Percentiles rank a stretch among this genome's conserved stretches.
These are phyloP conservation scores for Populus davidiana DNA, from an alignment of 345 rosid species.

Conservation along the genomic window DNA sequence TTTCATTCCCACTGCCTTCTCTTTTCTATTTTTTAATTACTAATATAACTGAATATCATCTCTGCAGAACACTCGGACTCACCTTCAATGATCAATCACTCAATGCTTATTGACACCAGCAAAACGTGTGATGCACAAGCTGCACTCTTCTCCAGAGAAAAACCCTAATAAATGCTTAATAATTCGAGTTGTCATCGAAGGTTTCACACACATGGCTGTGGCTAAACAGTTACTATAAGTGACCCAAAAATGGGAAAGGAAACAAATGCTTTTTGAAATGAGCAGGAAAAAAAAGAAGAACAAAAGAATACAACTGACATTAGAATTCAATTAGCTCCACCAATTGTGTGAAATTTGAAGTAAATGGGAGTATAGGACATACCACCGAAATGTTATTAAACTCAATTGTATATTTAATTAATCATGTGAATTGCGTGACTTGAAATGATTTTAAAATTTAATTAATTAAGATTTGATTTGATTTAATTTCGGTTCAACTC, in stretches of 20 bases:
- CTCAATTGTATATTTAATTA: too few relatives aligned
- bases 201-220: constrained; percentile 3
- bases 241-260: not conserved
- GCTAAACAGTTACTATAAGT: not conserved
- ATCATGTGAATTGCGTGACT: accelerated
- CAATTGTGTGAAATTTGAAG: not conserved
- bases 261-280: not conserved
- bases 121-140: not conserved
- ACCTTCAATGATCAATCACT: not conserved
- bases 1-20: too few relatives aligned
- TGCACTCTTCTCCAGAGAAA: not conserved
- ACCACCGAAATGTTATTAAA: too few relatives aligned
- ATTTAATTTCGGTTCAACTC: too few relatives aligned
- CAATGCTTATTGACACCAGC: not conserved
- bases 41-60: not conserved
- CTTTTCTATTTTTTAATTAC: too few relatives aligned
- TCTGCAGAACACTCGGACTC: not conserved
- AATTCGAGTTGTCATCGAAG: not conserved
- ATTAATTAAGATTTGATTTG: too few relatives aligned
- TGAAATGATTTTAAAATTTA: too few relatives aligned
- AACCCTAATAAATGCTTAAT: not conserved
- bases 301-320: too few relatives aligned
- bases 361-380: not conserved
- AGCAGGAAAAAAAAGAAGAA: too few relatives aligned
- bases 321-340: not conserved